These are phyloP conservation scores for Aspergillus bertholletiae DNA, from an alignment of 495 filamentous ascomycete species.

Conservation along the genomic window DNA sequence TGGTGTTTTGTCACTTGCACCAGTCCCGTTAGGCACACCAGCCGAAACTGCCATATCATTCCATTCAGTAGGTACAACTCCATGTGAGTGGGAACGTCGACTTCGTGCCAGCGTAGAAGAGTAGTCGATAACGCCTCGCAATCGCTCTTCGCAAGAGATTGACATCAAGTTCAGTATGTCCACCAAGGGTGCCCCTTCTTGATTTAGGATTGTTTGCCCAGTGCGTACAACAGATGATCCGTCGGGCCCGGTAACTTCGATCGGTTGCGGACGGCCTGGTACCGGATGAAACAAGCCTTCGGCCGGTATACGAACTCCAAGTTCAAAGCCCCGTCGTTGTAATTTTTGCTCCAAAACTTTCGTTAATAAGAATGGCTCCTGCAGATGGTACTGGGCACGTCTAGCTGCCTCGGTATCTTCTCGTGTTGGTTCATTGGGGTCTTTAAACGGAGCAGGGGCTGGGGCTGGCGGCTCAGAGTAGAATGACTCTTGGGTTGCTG, in stretches of 20 bases:
- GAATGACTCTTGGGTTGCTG: slow-evolving; percentile 30
- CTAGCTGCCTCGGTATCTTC: slow-evolving; percentile 42
- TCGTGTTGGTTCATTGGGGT: slow-evolving; percentile 38
- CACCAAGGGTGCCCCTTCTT: slow-evolving; percentile 60
- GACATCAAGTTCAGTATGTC: slow-evolving; percentile 76
- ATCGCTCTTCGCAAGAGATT: slow-evolving; percentile 66
- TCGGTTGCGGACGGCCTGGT: slow-evolving; percentile 43
- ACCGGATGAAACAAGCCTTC: slow-evolving; percentile 57
- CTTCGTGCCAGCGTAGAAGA: slow-evolving; percentile 59
- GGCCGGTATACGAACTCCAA: slow-evolving; percentile 60
- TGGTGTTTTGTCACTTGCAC: slow-evolving; percentile 44
- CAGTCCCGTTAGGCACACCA: slow-evolving; percentile 25
- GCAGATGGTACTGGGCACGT: slow-evolving; percentile 51
- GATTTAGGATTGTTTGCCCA: slow-evolving; percentile 61
- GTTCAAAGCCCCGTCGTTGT: slow-evolving; percentile 45
- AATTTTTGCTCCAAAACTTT: slow-evolving; percentile 47
- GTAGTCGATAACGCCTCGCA: slow-evolving; percentile 68
- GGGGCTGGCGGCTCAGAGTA: slow-evolving; percentile 30
- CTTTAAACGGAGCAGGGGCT: slow-evolving; percentile 31
- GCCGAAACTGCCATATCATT: slow-evolving; percentile 55
- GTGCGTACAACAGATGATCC: slow-evolving; percentile 52
- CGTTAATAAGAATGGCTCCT: slow-evolving; percentile 55
- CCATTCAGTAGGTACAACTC: slow-evolving; percentile 66
- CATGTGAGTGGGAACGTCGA: slow-evolving; percentile 68
- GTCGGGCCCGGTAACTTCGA: slow-evolving; percentile 54